Evolutionary conservation across 192 early-diverging fungal species (phyloP), one percentile per base, ranked within the genome.

Genomic region (Linnemannia schmuckeri): DNA sequence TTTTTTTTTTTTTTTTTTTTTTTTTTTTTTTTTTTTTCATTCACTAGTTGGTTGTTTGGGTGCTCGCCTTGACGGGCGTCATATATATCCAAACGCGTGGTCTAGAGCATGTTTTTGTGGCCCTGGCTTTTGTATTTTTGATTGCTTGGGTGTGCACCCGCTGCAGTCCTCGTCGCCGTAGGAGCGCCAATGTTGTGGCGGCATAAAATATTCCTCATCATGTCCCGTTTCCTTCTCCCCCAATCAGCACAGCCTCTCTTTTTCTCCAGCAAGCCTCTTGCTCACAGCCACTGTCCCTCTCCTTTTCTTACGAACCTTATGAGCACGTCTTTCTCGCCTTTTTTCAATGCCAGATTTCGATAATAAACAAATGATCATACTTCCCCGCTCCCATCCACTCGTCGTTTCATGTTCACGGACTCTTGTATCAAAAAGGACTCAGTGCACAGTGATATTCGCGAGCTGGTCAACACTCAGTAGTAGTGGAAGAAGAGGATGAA

Each of bases 41-140:
- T 3, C 6, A 8, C 27, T 37, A 79, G 70, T 17, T 79, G 6
- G 46, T 72, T 12, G 38, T 72, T 33, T 79, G 78, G 78, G 71
- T 79, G 24, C 52, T 72, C 2, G 78, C 78, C 0, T 27, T 79
- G 78, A 55, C 38, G 33, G 70, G 46, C 27, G 69, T 78, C 30
- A 78, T 78, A 35, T 54, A 78, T 46, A 71, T 72, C 30, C 68
- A 70, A 3, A 78, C 70, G 20, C 37, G 24, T 40, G 77, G 77
- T 18, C 68, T 78, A 10, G 77, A 78, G 22, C 78, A 80, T 18
- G 66, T 80, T 12, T 80, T 80, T 42, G 42, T 74, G 1, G 78
- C 27, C 40, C 41, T 80, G 22, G 72, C 79, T 6, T 57, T 72
- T 13, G 41, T 74, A 40, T 80, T 74, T 57, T 44, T 80, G 37